A percentile compares a stretch with the other conserved stretches of the same genome.
Evolutionary conservation across 176 grass and related monocot species (phyloP).

Genomic region (Oryza rufipogon): DNA sequence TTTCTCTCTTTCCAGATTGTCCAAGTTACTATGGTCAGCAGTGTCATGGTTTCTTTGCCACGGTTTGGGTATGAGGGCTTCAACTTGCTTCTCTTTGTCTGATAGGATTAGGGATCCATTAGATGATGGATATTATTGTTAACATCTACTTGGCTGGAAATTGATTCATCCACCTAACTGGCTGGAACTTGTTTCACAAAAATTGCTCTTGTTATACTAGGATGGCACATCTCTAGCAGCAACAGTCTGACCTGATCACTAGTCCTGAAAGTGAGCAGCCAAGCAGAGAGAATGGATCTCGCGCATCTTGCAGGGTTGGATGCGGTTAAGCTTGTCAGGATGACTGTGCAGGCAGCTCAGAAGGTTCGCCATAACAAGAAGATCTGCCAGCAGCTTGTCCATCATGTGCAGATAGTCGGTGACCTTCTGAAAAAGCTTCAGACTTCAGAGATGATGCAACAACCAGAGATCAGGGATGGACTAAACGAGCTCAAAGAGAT

Average conservation of each 20-base stretch:
- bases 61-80: too few species aligned
- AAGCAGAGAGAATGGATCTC: constrained; percentile 25
- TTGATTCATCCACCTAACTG: too few species aligned
- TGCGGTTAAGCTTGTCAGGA: constrained; percentile 46
- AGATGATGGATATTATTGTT: not conserved
- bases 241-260: not conserved
- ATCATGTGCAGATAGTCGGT: constrained; percentile 50
- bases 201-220: not conserved
- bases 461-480: constrained; percentile 57
- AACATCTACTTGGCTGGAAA: not conserved
- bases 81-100: not conserved
- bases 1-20: too few species aligned
- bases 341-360: constrained; percentile 49
- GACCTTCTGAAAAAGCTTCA: constrained; percentile 56
- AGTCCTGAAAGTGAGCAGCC: not conserved
- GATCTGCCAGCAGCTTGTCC: constrained; percentile 54
- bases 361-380: constrained; percentile 58
- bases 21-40: too few species aligned
- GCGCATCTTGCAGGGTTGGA: constrained; percentile 61
- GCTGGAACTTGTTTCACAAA: not conserved
- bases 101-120: not conserved
- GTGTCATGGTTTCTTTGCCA: too few species aligned
- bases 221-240: not conserved
- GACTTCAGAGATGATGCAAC: constrained; percentile 53
- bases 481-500: constrained; percentile 36